Evolutionary conservation across 2,329 filamentous ascomycete genomes (phyloP).

Genomic region (Aureobasidium pullulans): DNA sequence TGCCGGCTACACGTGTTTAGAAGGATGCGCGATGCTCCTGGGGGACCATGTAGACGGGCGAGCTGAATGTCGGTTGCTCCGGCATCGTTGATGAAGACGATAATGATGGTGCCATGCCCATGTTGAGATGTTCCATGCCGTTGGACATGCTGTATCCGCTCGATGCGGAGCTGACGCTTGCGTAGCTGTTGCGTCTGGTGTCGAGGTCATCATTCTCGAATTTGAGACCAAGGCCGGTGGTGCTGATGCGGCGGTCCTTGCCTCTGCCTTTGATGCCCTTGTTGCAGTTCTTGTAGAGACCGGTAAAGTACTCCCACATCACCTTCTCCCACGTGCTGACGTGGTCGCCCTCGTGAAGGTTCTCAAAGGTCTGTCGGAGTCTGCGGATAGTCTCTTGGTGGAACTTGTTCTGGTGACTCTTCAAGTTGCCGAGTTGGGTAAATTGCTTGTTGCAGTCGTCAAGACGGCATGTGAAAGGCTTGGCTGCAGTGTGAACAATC

Average conservation of each 20-base stretch:
- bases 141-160: slow-evolving; percentile 9
- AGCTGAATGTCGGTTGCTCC: slow-evolving; percentile 1
- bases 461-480: slow-evolving; percentile 73
- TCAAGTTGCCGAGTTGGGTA: slow-evolving; percentile 84
- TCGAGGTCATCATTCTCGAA: neutral
- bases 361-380: slow-evolving; percentile 64
- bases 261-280: slow-evolving; percentile 96
- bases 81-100: neutral
- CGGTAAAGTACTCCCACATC: slow-evolving; percentile 75
- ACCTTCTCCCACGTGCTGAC: slow-evolving; percentile 65
- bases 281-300: slow-evolving; percentile 95
- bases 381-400: slow-evolving; percentile 66
- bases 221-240: slow-evolving; percentile 17
- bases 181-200: slow-evolving; percentile 12
- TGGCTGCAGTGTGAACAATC: slow-evolving; percentile 68
- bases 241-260: slow-evolving; percentile 64
- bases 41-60: slow-evolving; percentile 1
- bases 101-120: neutral
- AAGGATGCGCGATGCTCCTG: slow-evolving; percentile 9
- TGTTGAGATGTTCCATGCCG: slow-evolving; percentile 3
- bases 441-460: slow-evolving; percentile 83
- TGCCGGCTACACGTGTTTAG: neutral
- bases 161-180: slow-evolving; percentile 2
- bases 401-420: slow-evolving; percentile 94
- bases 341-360: slow-evolving; percentile 51